Conservation (phyloP, 2,329 filamentous ascomycete species). For the Tolypocladium tropicale region DNA sequence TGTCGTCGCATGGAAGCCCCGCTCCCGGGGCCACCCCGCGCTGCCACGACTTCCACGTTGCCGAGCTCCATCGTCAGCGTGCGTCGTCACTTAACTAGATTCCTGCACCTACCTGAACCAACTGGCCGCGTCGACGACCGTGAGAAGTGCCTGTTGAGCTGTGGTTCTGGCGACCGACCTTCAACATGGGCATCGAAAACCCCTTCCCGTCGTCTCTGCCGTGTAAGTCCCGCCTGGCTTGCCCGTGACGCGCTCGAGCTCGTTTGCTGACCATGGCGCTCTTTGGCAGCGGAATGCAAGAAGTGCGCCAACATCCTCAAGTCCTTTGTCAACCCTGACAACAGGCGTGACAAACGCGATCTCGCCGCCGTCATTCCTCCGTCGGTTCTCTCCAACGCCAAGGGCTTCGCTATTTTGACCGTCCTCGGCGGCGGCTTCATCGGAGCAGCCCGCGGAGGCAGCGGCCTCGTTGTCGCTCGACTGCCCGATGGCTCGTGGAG, state of each 20-base stretch:
- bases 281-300: constrained; percentile 73
- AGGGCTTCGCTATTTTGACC: constrained; percentile 80
- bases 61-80: background rate
- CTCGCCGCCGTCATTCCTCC: constrained; percentile 97
- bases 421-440: constrained; percentile 83
- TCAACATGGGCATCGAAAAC: constrained; percentile 52
- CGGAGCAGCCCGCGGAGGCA: constrained; percentile 71
- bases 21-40: background rate
- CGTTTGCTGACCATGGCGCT: background rate
- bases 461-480: constrained; percentile 71
- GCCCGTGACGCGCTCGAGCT: background rate
- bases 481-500: constrained; percentile 71
- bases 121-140: background rate
- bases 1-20: too few species aligned
- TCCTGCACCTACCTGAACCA: background rate
- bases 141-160: background rate
- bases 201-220: constrained; percentile 57
- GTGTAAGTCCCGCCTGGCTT: constrained; percentile 40
- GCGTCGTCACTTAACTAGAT: background rate
- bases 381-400: constrained; percentile 78
- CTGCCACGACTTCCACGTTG: background rate
- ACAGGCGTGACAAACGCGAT: constrained; percentile 57
- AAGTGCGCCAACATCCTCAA: constrained; percentile 94
- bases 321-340: constrained; percentile 76
- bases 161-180: background rate